A percentile compares a stretch with the other conserved stretches of the same genome.
These are phyloP conservation scores for Trichoderma breve DNA, from an alignment of 2,329 filamentous ascomycete genomes.

Conservation along the genomic window DNA sequence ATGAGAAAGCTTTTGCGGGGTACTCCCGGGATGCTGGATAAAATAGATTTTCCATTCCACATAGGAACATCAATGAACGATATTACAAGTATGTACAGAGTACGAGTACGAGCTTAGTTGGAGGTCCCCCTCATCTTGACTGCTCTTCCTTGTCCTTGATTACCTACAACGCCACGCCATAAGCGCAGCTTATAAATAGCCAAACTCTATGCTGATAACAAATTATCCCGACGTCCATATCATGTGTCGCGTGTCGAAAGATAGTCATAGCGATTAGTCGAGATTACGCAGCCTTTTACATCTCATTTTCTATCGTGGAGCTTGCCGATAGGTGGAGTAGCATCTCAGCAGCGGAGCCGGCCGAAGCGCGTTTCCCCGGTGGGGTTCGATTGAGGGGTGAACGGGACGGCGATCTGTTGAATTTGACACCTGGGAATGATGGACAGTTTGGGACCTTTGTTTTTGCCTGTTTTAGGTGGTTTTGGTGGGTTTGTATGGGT, in stretches of 20 bases:
- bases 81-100: not conserved
- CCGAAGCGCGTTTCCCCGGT: constrained; percentile 33
- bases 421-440: not conserved
- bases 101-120: not conserved
- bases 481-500: not conserved
- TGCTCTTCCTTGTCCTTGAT: not conserved
- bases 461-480: not conserved
- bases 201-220: not conserved
- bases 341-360: constrained; percentile 33
- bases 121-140: not conserved
- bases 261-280: not conserved
- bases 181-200: not conserved
- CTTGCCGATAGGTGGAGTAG: constrained; percentile 29
- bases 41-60: constrained; percentile 9
- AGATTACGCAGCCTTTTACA: not conserved
- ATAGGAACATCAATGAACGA: not conserved
- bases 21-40: not conserved
- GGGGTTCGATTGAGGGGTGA: constrained; percentile 19
- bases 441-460: not conserved
- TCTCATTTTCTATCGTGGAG: constrained; percentile 26
- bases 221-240: not conserved
- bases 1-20: not conserved
- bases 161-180: not conserved
- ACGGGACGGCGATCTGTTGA: not conserved
- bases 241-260: not conserved